Evolutionary conservation across 2,329 filamentous ascomycete species (phyloP).

Genomic region (Fusarium succisae): DNA sequence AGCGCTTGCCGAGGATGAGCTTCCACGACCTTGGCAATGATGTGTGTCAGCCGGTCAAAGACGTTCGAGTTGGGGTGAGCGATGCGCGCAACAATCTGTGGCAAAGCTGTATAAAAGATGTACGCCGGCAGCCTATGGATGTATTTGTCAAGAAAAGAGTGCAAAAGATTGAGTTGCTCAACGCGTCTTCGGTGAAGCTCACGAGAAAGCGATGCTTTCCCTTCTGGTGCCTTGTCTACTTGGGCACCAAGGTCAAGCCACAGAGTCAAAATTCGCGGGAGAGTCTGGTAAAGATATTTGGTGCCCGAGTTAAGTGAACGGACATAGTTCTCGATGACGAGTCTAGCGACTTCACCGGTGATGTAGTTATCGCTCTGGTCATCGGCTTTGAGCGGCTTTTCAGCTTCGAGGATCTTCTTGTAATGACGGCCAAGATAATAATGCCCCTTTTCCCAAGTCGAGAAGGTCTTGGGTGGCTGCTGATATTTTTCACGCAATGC

Average conservation of each 20-base stretch:
- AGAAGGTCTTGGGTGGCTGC: slow-evolving; percentile 74
- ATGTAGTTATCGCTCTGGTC: slow-evolving; percentile 82
- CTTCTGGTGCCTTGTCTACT: slow-evolving; percentile 69
- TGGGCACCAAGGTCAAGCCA: slow-evolving; percentile 92
- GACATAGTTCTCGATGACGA: slow-evolving; percentile 94
- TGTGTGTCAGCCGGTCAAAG: slow-evolving; percentile 77
- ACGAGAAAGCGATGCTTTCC: slow-evolving; percentile 61
- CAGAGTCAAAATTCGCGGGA: slow-evolving; percentile 89
- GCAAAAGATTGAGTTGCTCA: slow-evolving; percentile 73
- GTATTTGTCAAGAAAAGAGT: slow-evolving; percentile 83
- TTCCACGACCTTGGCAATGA: slow-evolving; percentile 87
- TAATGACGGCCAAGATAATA: slow-evolving; percentile 98
- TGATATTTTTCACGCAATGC: slow-evolving; percentile 85
- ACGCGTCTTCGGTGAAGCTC: slow-evolving; percentile 66
- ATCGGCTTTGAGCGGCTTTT: slow-evolving; percentile 77
- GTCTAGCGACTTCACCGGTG: slow-evolving; percentile 83
- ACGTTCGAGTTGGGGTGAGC: slow-evolving; percentile 83
- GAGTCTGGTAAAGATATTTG: slow-evolving; percentile 94
- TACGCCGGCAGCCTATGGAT: slow-evolving; percentile 76
- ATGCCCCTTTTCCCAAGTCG: slow-evolving; percentile 93
- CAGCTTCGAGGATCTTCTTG: slow-evolving; percentile 92
- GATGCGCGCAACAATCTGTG: slow-evolving; percentile 96
- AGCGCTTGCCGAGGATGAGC: slow-evolving; percentile 90
- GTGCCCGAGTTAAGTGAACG: slow-evolving; percentile 87
- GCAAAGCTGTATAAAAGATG: slow-evolving; percentile 83